Evolutionary conservation across 495 filamentous ascomycete genomes (phyloP), one percentile per base, ranked within the genome.

Genomic region (Xanthoparmelia taractica): DNA sequence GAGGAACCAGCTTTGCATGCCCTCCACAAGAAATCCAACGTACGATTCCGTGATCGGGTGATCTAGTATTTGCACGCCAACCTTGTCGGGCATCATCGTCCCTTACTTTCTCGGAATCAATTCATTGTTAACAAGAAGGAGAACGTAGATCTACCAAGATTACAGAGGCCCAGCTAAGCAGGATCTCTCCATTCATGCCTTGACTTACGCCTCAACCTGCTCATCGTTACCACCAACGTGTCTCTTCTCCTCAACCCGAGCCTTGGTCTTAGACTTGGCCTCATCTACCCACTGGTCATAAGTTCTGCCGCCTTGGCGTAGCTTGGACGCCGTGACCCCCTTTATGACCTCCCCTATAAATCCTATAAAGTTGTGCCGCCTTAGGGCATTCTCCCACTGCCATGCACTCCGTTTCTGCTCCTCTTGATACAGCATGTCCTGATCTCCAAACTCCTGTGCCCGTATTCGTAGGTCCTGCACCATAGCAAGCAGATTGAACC

Each of bases 401-500:
- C 94, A 99, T 37, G 83, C 89, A 59, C 77, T 80, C 60, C 94
- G 77, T 84, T 96, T 96, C 73, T 81, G 76, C 80, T 92, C 86
- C 82, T 97, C 92, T 61, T 86, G 78, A 68, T 84, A 80, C 68
- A 97, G 73, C 72, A 82, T 74, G 74, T 96, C 93, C 58, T 68
- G 65, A 75, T 99, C 94, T 23, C 93, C 94, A 60, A 92, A 80
- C 78, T 94, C 91, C 50, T 82, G 73, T 60, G 95, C 95, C 63
- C 79, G 72, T 18, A 87, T 73, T 60, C 94, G 78, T 69, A 89
- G 79, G 76, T 99, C 94, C 65, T 84, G 79, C 61, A 91, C 85
- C 84, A 96, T 91, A 41, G 95, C 94, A 75, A 99, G 82, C 57
- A 99, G 78, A 76, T 97, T 97, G 76, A 97, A 99, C 56, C 91